phyloP scores from a whole-genome alignment of 306 rosid genomes.

The Vigna angularis region DNA sequence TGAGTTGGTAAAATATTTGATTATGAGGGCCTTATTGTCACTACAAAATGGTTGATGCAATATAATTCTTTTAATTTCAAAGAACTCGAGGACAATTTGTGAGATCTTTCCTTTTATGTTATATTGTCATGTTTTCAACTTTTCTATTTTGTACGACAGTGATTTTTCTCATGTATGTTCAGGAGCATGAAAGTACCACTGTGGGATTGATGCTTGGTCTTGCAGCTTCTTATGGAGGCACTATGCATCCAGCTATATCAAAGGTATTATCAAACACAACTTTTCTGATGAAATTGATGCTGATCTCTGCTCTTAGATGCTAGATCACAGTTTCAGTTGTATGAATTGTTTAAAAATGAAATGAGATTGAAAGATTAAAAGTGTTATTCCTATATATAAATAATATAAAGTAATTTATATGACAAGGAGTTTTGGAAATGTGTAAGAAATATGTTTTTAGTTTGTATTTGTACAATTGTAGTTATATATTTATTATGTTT shows the following conservation, averaged over 20 bases:
- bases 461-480: too few species aligned
- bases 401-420: too few species aligned
- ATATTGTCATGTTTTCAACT: slow-evolving; percentile 32
- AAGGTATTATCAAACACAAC: slow-evolving; percentile 59
- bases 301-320: slow-evolving; percentile 13
- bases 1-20: not conserved
- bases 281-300: slow-evolving; percentile 23
- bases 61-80: slow-evolving; percentile 19
- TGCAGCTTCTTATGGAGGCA: slow-evolving; percentile 94
- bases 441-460: too few species aligned
- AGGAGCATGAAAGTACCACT: slow-evolving; percentile 97
- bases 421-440: too few species aligned
- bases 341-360: too few species aligned
- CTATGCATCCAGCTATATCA: slow-evolving; percentile 92
- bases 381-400: too few species aligned
- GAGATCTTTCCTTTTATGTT: slow-evolving; percentile 26
- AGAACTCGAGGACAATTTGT: slow-evolving; percentile 28
- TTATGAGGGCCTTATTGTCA: slow-evolving; percentile 20
- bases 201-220: slow-evolving; percentile 96
- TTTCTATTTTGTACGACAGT: slow-evolving; percentile 42
- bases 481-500: too few species aligned
- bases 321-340: slow-evolving; percentile 29
- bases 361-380: too few species aligned
- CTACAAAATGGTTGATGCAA: not conserved
- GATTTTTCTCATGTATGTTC: slow-evolving; percentile 42